Evolutionary conservation across 2,329 filamentous ascomycete species (phyloP), one percentile per base, ranked within the genome.

Genomic region (Talaromyces sp.): DNA sequence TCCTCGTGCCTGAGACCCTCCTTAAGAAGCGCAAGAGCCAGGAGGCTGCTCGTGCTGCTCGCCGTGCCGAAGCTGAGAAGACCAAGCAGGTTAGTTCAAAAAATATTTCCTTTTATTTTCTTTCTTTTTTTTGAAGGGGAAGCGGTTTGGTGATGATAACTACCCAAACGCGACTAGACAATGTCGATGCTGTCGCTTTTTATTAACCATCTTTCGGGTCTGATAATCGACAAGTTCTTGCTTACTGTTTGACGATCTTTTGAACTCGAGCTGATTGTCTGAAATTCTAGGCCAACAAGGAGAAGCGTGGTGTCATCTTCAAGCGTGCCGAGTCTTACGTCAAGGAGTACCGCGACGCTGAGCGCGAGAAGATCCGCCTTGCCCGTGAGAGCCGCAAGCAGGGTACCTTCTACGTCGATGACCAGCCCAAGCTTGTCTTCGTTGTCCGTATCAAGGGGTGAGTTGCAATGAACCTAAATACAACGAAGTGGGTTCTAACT

Each of bases 21-120:
- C 88, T 99, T 81, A 99, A 99, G 90, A 99, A 99, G 91, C 91
- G 95, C 85, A 99, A 99, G 92, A 91, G 87, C 81, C 93, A 97
- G 84, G 95, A 99, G 88, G 96, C 97, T 88, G 92, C 93, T 79
- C 90, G 93, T 80, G 93, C 95, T 80, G 90, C 93, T 82, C 89
- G 88, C 78, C 81, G 85, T 70, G 85, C 89, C 68, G 90, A 90
- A 75, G 79, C 87, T 69, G 86, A 92, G 81, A 90, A 96, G 86
- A 90, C 88, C 81, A 95, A 95, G 85, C 86, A 91, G 85, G 95
- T 98, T 80, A 79, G 91, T 86, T 35, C 11, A 54, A 35, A 58
- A 49, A 66, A 58, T n/a, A n/a, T n/a, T n/a, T n/a, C n/a, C n/a
- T 51, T 62, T 62, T 14, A 5, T 58, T 63, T 66, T 29, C 2